phyloP scores from a whole-genome alignment of 371 early-diverging fungal genomes.

The Syncephalastrum contaminatum region DNA sequence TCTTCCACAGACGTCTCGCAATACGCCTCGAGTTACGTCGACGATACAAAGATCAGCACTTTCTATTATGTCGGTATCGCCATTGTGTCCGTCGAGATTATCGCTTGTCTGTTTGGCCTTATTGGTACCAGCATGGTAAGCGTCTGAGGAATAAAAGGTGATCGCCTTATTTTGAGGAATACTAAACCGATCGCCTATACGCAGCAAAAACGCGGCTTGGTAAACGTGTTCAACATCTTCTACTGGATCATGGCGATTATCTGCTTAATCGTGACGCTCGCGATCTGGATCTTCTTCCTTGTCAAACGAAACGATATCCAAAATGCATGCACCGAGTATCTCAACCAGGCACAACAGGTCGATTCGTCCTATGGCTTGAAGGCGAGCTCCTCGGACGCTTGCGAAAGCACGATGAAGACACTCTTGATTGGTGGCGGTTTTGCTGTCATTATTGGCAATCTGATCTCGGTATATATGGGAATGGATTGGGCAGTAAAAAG shows the following conservation, averaged over 20 bases:
- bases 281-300: slow-evolving; percentile 22
- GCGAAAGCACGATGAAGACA: slow-evolving; percentile 8
- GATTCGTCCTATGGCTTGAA: slow-evolving; percentile 47
- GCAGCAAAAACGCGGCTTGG: slow-evolving; percentile 25
- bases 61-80: slow-evolving; percentile 5
- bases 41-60: background rate
- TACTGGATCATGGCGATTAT: slow-evolving; percentile 31
- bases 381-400: slow-evolving; percentile 37
- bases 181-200: background rate
- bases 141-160: background rate
- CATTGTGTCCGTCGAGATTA: background rate
- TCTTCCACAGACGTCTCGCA: slow-evolving; percentile 2
- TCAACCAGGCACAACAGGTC: slow-evolving; percentile 1
- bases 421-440: slow-evolving; percentile 21
- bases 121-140: slow-evolving; percentile 13
- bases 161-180: background rate
- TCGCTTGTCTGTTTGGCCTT: slow-evolving; percentile 12
- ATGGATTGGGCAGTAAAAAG: background rate
- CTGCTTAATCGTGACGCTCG: slow-evolving; percentile 14
- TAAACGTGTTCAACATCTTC: slow-evolving; percentile 20
- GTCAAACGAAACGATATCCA: slow-evolving; percentile 16
- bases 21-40: background rate
- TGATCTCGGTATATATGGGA: slow-evolving; percentile 21
- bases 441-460: slow-evolving; percentile 18
- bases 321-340: slow-evolving; percentile 9